Percentiles rank a stretch among this genome's conserved stretches.
phyloP scores from a whole-genome alignment of 805 yeast genomes.

The Kodamaea leandrae region DNA sequence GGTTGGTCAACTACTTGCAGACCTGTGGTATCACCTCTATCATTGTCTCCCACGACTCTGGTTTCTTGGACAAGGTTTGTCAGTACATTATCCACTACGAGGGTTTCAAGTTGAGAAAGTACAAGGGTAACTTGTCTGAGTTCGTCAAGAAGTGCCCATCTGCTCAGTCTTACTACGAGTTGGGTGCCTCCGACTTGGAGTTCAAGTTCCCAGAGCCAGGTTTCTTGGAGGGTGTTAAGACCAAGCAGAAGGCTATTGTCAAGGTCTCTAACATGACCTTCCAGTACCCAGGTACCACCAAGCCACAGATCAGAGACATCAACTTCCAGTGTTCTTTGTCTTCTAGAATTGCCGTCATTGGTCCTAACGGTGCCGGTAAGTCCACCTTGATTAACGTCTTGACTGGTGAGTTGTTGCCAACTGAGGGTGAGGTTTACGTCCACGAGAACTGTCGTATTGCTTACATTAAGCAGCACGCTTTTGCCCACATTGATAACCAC shows the following conservation, averaged over 20 bases:
- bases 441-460: slow-evolving; percentile 99
- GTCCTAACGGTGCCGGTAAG: slow-evolving; percentile 99
- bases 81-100: slow-evolving; percentile 99
- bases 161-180: slow-evolving; percentile 97
- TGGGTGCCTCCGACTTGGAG: slow-evolving; percentile 96
- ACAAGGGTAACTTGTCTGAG: slow-evolving; percentile 99
- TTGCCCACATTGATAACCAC: slow-evolving; percentile 98
- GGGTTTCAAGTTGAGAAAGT: slow-evolving; percentile 99
- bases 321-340: slow-evolving; percentile 99
- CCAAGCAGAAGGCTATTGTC: slow-evolving; percentile 99
- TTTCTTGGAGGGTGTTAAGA: slow-evolving; percentile 99
- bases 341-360: slow-evolving; percentile 99
- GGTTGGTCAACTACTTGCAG: slow-evolving; percentile 98
- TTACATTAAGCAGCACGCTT: slow-evolving; percentile 99
- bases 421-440: slow-evolving; percentile 97
- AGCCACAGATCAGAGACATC: slow-evolving; percentile 89
- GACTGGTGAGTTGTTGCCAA: slow-evolving; percentile 99
- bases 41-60: slow-evolving; percentile 99
- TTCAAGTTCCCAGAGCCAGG: slow-evolving; percentile 99
- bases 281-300: slow-evolving; percentile 99
- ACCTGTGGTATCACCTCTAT: slow-evolving; percentile 98
- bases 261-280: slow-evolving; percentile 95
- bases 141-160: slow-evolving; percentile 98
- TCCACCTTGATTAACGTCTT: slow-evolving; percentile 97
- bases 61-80: slow-evolving; percentile 96